Base-by-base conservation (phyloP, 1,139 yeast genomes). In the Dujonia santamariae region DNA sequence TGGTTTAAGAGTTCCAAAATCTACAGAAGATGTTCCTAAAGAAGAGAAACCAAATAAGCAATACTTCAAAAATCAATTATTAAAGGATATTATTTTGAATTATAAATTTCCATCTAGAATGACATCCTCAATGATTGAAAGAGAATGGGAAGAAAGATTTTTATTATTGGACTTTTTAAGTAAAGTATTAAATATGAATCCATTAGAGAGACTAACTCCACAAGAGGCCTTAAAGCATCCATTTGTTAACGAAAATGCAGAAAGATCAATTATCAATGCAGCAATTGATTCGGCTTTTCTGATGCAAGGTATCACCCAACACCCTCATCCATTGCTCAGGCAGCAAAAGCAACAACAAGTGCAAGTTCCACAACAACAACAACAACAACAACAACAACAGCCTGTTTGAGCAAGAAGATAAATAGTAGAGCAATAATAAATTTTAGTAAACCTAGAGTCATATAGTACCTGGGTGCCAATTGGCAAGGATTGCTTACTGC, bases 181-280 rank as follows among this genome's bases (percentile, higher is more conserved):
- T 31, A 95, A 95, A 24, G 74, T 86, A 8, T 65, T 92, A 40
- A 86, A 83, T 47, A 61, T 87, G 53, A 90, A 90, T 58, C 98
- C 98, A 0, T 70, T 92, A 48, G 96, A 90, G 56, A 73, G 99
- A 48, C 83, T 96, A 80, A 87, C 97, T 0, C 98, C 98, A 8
- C 96, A 87, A 48, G 97, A 92, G 56, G 98, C 97, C 0, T 69
- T 84, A 17, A 69, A 79, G 59, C 98, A 94, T 61, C 97, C 97
- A 0, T 92, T 94, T 56, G 78, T 92, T 15, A 82, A 46, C 32
- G 67, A 62, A 39, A 20, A 16, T 13, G 35, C 36, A 8, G 32
- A 33, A 15, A 23, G 19, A 12, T 4, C 26, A 4, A 26, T 25
- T 4, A 29, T 13, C 8, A 22, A 19, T 22, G 23, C 16, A 11